These are phyloP conservation scores for Gaillardinia entomophila DNA, from an alignment of 805 yeast species.

Conservation along the genomic window DNA sequence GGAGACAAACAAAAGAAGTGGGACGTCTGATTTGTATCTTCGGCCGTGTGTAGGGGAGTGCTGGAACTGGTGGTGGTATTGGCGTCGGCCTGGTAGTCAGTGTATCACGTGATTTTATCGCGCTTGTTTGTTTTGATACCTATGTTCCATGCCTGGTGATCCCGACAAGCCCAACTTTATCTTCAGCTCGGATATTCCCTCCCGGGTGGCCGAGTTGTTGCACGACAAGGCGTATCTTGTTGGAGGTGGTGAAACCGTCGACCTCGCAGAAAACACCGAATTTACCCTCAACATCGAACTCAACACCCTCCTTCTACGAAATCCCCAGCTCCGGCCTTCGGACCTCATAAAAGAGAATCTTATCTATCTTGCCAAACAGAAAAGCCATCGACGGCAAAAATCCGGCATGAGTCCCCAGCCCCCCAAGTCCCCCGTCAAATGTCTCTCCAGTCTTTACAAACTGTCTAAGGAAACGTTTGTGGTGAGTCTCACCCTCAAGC, in stretches of 20 bases:
- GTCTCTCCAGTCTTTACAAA: neutral
- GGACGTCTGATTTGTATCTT: too few relatives aligned
- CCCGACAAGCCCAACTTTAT: constrained; percentile 32
- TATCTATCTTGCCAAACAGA: constrained; percentile 24
- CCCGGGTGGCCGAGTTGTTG: constrained; percentile 12
- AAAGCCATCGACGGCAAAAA: neutral
- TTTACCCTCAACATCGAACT: constrained; percentile 28
- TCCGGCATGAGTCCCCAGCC: neutral
- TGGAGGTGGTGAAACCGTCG: constrained; percentile 1
- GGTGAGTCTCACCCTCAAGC: constrained; percentile 19
- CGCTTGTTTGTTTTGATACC: constrained; percentile 2
- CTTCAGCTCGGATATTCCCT: constrained; percentile 30
- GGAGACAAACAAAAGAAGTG: too few relatives aligned
- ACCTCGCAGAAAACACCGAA: constrained; percentile 8
- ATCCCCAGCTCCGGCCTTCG: constrained; percentile 21
- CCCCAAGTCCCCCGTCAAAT: neutral
- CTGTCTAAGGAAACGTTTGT: constrained; percentile 25
- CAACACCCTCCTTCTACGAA: constrained; percentile 28
- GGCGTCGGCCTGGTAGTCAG: too few relatives aligned
- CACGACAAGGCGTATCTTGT: neutral
- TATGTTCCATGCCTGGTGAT: constrained; percentile 11
- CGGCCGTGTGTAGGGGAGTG: too few relatives aligned
- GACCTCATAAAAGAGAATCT: constrained; percentile 28
- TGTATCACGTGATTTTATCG: too few relatives aligned
- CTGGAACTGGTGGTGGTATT: too few relatives aligned